Percentiles rank a stretch among this genome's conserved stretches.
phyloP scores from a whole-genome alignment of 2,329 filamentous ascomycete genomes.

The Graphilbum fragrans region DNA sequence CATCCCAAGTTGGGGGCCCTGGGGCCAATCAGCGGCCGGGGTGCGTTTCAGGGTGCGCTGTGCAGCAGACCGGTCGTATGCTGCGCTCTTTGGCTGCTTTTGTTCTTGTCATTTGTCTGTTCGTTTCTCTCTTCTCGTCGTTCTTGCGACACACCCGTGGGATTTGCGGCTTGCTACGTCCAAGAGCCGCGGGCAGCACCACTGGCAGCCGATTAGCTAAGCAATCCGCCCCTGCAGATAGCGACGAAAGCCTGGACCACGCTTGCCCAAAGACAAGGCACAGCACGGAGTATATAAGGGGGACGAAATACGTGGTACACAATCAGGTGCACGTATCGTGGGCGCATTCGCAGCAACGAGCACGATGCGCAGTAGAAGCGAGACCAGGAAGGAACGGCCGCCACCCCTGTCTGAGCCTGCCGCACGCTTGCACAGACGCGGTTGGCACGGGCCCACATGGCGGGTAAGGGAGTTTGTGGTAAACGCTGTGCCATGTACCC shows the following conservation, averaged over 20 bases:
- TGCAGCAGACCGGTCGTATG: too few relatives aligned
- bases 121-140: neutral
- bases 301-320: neutral
- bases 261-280: too few relatives aligned
- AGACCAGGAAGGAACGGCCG: too few relatives aligned
- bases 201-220: too few relatives aligned
- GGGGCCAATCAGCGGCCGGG: constrained; percentile 7
- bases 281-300: constrained; percentile 4
- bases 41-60: neutral
- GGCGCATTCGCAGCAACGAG: constrained; percentile 1
- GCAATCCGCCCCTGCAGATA: too few relatives aligned
- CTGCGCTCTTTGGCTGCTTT: neutral
- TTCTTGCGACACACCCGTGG: too few relatives aligned
- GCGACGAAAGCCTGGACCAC: too few relatives aligned
- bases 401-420: constrained; percentile 11
- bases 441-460: constrained; percentile 12
- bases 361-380: too few relatives aligned
- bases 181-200: too few relatives aligned
- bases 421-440: constrained; percentile 13
- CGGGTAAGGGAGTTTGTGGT: constrained; percentile 9
- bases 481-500: constrained; percentile 3
- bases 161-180: too few relatives aligned
- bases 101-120: constrained; percentile 1
- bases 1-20: constrained; percentile 8
- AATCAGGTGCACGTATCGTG: too few relatives aligned